Evolutionary conservation across 2,329 filamentous ascomycete species (phyloP), one percentile per base, ranked within the genome.

Genomic region (Beauveria sp.): DNA sequence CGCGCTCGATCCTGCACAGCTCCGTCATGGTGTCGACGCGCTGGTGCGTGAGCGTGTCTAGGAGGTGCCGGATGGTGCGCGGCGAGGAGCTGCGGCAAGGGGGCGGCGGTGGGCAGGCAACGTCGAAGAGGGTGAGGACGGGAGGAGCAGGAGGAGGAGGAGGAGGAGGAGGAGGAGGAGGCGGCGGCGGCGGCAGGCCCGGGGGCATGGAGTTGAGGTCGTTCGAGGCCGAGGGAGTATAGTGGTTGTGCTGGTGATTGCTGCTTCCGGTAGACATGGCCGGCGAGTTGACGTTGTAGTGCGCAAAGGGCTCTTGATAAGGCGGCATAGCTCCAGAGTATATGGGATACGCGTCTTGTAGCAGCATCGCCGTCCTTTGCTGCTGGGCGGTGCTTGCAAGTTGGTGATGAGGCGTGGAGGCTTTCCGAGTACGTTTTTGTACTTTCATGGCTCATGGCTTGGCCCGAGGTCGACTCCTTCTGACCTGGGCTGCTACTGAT

Each of bases 21-120:
- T 89, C 87, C 0, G 84, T 86, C 22, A 91, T 77, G 0, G 88
- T 91, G 70, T 91, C 91, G 70, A 91, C 78, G n/a, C 83, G 83
- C 67, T 89, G 87, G 0, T 83, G 84, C 48, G 77, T 77, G 24
- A 91, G 79, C 0, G 85, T 84, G 26, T 84, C 77, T 64, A 90
- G 83, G 63, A 89, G 79, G 64, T 85, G 80, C 34, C 26, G 28
- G 30, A 75, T 58, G 51, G 55, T 46, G 30, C 16, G 30, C 44
- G 51, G 51, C 30, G 59, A 40, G 8, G 59, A 30, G 8, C 52
- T 50, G 43, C 43, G 44, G 16, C 6, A 12, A 37, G 18, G 3
- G 24, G 37, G 30, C 3, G 28, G 50, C 24, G 57, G 28, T 2
- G n/a, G 20, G n/a, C n/a, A 3, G 40, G 57, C 2, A 16, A 14